Percentiles rank a stretch among this genome's conserved stretches.
Conservation (phyloP, 2,329 filamentous ascomycete genomes). For the Alternaria dauci region DNA sequence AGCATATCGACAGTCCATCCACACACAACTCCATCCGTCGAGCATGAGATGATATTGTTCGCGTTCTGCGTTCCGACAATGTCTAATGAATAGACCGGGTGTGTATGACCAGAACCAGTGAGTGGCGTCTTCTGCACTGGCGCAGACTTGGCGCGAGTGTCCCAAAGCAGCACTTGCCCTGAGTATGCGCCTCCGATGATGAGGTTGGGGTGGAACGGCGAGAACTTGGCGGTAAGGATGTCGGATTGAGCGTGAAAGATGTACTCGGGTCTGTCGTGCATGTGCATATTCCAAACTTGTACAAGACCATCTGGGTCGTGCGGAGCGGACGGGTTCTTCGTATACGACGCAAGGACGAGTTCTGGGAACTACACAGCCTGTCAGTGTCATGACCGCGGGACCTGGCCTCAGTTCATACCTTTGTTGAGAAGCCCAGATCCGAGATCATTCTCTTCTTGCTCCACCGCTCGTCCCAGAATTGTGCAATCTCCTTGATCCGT, state of each 20-base stretch:
- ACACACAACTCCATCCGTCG: conserved; percentile 95
- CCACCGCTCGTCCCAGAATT: conserved; percentile 95
- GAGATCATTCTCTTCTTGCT: conserved; percentile 98
- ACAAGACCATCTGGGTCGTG: conserved; percentile 93
- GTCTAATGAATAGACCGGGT: conserved; percentile 93
- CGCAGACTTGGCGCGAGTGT: conserved; percentile 81
- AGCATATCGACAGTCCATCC: conserved; percentile 99
- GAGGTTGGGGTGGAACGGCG: conserved; percentile 96
- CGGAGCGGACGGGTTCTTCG: conserved; percentile 93
- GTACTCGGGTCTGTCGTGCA: conserved; percentile 94
- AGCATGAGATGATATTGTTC: conserved; percentile 97
- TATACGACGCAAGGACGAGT: conserved; percentile 91
- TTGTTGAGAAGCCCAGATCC: conserved; percentile 92
- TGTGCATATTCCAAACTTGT: conserved; percentile 95
- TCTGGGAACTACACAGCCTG: conserved; percentile 73
- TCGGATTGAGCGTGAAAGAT: conserved; percentile 96
- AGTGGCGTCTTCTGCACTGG: conserved; percentile 96
- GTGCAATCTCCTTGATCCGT: conserved; percentile 84
- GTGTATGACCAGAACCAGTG: conserved; percentile 92
- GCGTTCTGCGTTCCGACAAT: conserved; percentile 98
- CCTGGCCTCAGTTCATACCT: conserved; percentile 58
- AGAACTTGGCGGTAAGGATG: conserved; percentile 94
- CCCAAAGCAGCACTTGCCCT: conserved; percentile 96
- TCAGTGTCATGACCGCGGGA: conserved; percentile 23
- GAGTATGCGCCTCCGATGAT: conserved; percentile 97